Conservation (phyloP, 2,329 filamentous ascomycete genomes). For the Pyrenophora graminea region DNA sequence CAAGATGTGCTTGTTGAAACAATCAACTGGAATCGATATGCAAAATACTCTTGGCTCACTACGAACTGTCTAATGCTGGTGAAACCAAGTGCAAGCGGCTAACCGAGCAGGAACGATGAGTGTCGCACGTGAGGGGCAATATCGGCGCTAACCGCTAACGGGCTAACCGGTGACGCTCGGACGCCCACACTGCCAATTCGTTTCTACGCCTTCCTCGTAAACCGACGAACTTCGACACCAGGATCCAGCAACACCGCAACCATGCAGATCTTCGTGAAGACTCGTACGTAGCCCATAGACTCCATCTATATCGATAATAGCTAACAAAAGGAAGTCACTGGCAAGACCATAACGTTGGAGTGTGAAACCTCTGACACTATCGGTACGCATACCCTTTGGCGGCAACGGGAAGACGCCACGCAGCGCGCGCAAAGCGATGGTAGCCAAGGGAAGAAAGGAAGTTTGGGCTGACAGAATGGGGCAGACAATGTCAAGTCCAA, state of each 20-base stretch:
- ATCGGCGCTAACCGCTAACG: slow-evolving; percentile 8
- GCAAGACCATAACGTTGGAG: slow-evolving; percentile 99
- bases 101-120: neutral
- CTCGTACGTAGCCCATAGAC: slow-evolving; percentile 60
- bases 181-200: slow-evolving; percentile 29
- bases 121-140: slow-evolving; percentile 16
- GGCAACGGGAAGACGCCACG: slow-evolving; percentile 16
- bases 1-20: too few relatives aligned
- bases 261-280: slow-evolving; percentile 86
- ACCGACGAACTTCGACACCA: slow-evolving; percentile 32
- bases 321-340: slow-evolving; percentile 59
- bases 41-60: too few relatives aligned
- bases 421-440: slow-evolving; percentile 9
- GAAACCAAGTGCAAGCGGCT: too few relatives aligned
- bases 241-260: slow-evolving; percentile 37
- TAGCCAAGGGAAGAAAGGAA: neutral
- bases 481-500: slow-evolving; percentile 98
- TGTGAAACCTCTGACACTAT: slow-evolving; percentile 84
- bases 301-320: neutral
- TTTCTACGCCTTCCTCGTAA: slow-evolving; percentile 19
- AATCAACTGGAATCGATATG: too few relatives aligned
- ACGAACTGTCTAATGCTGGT: too few relatives aligned
- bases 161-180: slow-evolving; percentile 17
- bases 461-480: slow-evolving; percentile 23
- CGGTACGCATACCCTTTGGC: slow-evolving; percentile 44